Percentiles rank a stretch among this genome's conserved stretches.
Evolutionary conservation across 1,139 yeast genomes (phyloP).

Genomic region (Candida freyschussii): DNA sequence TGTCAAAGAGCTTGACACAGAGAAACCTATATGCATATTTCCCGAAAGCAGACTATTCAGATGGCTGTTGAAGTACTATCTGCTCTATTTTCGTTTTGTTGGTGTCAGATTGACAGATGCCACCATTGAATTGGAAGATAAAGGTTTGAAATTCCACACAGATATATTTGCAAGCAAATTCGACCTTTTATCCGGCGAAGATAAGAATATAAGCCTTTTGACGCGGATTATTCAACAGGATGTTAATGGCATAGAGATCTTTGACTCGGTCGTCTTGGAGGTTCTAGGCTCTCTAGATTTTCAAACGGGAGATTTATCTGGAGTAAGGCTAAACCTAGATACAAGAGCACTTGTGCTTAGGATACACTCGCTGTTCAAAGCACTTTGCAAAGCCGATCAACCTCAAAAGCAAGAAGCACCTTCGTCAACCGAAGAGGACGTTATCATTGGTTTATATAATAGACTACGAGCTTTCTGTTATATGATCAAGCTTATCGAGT

Average conservation of each 20-base stretch:
- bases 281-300: conserved; percentile 20
- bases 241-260: conserved; percentile 16
- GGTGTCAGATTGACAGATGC: conserved; percentile 17
- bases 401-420: not conserved
- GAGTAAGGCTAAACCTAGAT: conserved; percentile 18
- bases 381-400: not conserved
- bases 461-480: conserved; percentile 11
- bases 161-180: conserved; percentile 15
- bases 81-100: conserved; percentile 23
- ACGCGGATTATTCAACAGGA: conserved; percentile 17
- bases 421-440: conserved; percentile 11
- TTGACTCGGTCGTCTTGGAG: conserved; percentile 19
- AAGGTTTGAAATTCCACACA: conserved; percentile 9
- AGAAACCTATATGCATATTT: conserved; percentile 25
- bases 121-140: conserved; percentile 10
- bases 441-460: conserved; percentile 12
- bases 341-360: conserved; percentile 23
- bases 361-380: conserved; percentile 19
- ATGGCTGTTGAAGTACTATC: conserved; percentile 14
- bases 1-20: conserved; percentile 18
- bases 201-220: conserved; percentile 7
- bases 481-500: conserved; percentile 16
- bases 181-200: conserved; percentile 10
- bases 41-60: conserved; percentile 17
- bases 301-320: conserved; percentile 23